phyloP scores from a whole-genome alignment of 1,284 basidiomycete genomes.

The Ganoderma lucidum region DNA sequence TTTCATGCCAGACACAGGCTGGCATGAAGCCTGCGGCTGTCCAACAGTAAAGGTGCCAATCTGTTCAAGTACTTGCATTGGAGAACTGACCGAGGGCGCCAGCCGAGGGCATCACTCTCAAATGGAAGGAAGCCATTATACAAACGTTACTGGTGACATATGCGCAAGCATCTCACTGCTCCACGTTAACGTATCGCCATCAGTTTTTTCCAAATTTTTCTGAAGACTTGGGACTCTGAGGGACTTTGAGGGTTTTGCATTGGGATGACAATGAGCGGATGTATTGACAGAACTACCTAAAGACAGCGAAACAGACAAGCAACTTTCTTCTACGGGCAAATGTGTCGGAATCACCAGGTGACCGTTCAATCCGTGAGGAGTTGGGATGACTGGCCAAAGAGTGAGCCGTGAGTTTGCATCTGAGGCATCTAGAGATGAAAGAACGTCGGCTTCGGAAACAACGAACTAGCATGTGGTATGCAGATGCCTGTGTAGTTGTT shows the following conservation, averaged over 20 bases:
- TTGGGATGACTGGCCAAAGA: slow-evolving; percentile 68
- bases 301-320: no score
- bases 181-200: no score
- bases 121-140: no score
- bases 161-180: no score
- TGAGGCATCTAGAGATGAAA: slow-evolving; percentile 66
- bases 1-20: no score
- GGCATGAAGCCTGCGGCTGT: no score
- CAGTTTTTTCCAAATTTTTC: no score
- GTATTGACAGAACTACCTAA: not conserved
- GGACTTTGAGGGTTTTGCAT: not conserved
- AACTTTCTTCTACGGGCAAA: not conserved
- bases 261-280: not conserved
- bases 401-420: slow-evolving; percentile 54
- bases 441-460: slow-evolving; percentile 43
- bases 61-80: no score
- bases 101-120: no score
- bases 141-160: no score
- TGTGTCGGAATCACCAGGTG: slow-evolving; percentile 72
- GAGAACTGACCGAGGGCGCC: no score
- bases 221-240: not conserved
- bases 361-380: slow-evolving; percentile 56
- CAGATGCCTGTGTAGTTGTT: slow-evolving; percentile 65
- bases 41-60: no score
- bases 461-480: slow-evolving; percentile 66